Evolutionary conservation across 345 rosid genomes (phyloP).

Genomic region (Aegle marmelos): DNA sequence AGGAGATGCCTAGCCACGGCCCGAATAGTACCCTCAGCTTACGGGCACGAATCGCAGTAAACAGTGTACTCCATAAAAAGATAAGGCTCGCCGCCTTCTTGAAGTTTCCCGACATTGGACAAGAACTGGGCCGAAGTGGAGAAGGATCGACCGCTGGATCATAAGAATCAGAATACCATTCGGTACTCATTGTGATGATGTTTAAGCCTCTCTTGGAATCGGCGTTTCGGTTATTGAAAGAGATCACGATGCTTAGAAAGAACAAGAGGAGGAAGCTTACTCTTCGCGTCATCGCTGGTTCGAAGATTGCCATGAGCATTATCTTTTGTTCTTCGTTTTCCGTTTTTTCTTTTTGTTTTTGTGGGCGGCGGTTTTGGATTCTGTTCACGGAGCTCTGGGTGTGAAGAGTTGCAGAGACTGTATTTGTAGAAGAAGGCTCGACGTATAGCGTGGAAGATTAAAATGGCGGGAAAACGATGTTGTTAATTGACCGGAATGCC

Average conservation of each 20-base stretch:
- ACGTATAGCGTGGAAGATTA: neutral
- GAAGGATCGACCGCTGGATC: neutral
- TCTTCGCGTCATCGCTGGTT: constrained; percentile 11
- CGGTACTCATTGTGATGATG: neutral
- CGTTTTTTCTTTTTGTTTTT: neutral
- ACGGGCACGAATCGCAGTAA: constrained; percentile 47
- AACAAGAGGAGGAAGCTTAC: constrained; percentile 30
- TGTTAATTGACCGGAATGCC: constrained; percentile 12
- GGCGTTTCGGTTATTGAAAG: constrained; percentile 26
- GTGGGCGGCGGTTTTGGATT: no score
- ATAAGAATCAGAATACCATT: neutral
- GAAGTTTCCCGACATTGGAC: constrained; percentile 11
- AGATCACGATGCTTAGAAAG: constrained; percentile 37
- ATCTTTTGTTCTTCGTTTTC: neutral
- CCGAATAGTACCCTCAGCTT: constrained; percentile 40
- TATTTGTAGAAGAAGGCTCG: neutral
- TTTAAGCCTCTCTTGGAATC: constrained; percentile 9
- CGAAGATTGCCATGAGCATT: constrained; percentile 20
- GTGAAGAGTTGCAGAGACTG: neutral
- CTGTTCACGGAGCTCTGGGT: neutral
- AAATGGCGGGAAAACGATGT: constrained; percentile 30
- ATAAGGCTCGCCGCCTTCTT: neutral
- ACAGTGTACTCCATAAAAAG: constrained; percentile 43
- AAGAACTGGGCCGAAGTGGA: constrained; percentile 1
- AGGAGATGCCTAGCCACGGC: constrained; percentile 25